Conservation (phyloP, 345 rosid species). For the Bruguiera sexangula region DNA sequence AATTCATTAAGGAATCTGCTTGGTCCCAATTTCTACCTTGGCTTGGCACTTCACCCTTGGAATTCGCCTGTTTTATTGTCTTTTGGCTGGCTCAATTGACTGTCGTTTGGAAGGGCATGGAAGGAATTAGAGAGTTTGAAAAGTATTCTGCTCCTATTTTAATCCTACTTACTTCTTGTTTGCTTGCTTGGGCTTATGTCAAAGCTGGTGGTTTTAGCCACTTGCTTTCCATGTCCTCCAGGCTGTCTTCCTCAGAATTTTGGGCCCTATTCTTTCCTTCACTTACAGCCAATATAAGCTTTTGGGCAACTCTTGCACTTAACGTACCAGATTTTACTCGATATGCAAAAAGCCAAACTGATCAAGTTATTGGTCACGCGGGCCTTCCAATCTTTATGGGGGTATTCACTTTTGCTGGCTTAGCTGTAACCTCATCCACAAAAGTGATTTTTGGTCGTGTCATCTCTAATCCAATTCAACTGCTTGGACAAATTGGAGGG, state of each 20-base stretch:
- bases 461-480: slow-evolving; percentile 77
- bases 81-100: slow-evolving; percentile 81
- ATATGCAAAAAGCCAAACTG: slow-evolving; percentile 64
- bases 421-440: slow-evolving; percentile 79
- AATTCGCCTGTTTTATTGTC: slow-evolving; percentile 69
- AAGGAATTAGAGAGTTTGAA: slow-evolving; percentile 75
- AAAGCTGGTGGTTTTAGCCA: slow-evolving; percentile 74
- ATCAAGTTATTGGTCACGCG: slow-evolving; percentile 73
- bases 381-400: slow-evolving; percentile 96
- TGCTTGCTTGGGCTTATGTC: slow-evolving; percentile 74
- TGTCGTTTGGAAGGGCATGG: slow-evolving; percentile 72
- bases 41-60: slow-evolving; percentile 87
- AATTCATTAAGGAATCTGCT: slow-evolving; percentile 42
- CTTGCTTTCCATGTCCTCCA: slow-evolving; percentile 69
- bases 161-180: slow-evolving; percentile 56
- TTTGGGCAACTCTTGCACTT: slow-evolving; percentile 87
- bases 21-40: slow-evolving; percentile 49
- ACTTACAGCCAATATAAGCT: slow-evolving; percentile 87
- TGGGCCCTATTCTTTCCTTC: slow-evolving; percentile 92
- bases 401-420: slow-evolving; percentile 74
- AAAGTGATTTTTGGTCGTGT: slow-evolving; percentile 67
- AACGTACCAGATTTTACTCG: slow-evolving; percentile 93
- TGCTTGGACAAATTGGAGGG: slow-evolving; percentile 74
- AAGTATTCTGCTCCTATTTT: slow-evolving; percentile 80
- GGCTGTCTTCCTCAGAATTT: slow-evolving; percentile 55